These are phyloP conservation scores for Talaromyces sp. DNA, from an alignment of 2,329 filamentous ascomycete species.

Conservation along the genomic window DNA sequence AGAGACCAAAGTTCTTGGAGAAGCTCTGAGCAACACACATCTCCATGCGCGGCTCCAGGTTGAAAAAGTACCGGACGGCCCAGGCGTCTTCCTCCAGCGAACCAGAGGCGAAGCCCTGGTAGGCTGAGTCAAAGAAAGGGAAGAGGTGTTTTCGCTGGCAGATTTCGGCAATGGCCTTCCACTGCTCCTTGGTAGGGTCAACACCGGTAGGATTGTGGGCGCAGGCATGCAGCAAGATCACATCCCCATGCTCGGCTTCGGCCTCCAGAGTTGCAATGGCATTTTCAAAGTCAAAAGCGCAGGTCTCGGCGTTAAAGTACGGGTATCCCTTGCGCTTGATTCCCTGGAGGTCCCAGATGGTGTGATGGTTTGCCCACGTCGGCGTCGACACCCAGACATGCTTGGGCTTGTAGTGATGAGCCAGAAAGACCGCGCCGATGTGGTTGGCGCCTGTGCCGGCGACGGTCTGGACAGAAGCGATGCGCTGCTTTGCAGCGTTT, in stretches of 20 bases:
- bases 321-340: slow-evolving; percentile 78
- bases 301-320: slow-evolving; percentile 69
- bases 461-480: slow-evolving; percentile 81
- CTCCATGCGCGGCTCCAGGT: slow-evolving; percentile 66
- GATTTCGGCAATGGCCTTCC: slow-evolving; percentile 76
- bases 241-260: slow-evolving; percentile 70
- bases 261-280: slow-evolving; percentile 82
- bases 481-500: slow-evolving; percentile 32
- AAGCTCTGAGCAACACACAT: slow-evolving; percentile 54
- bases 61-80: slow-evolving; percentile 85
- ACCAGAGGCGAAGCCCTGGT: slow-evolving; percentile 95
- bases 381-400: slow-evolving; percentile 87
- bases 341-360: slow-evolving; percentile 74
- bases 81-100: slow-evolving; percentile 77
- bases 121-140: slow-evolving; percentile 96
- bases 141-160: slow-evolving; percentile 79
- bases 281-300: slow-evolving; percentile 40
- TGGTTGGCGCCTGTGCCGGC: slow-evolving; percentile 95
- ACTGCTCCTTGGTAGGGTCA: slow-evolving; percentile 86
- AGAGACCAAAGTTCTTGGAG: slow-evolving; percentile 68
- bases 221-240: slow-evolving; percentile 87
- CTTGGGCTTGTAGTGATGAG: slow-evolving; percentile 70
- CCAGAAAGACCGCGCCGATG: slow-evolving; percentile 82
- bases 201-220: slow-evolving; percentile 97
- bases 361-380: slow-evolving; percentile 96